Base-by-base conservation (phyloP, 305 asterid species). In the Andrographis paniculata region DNA sequence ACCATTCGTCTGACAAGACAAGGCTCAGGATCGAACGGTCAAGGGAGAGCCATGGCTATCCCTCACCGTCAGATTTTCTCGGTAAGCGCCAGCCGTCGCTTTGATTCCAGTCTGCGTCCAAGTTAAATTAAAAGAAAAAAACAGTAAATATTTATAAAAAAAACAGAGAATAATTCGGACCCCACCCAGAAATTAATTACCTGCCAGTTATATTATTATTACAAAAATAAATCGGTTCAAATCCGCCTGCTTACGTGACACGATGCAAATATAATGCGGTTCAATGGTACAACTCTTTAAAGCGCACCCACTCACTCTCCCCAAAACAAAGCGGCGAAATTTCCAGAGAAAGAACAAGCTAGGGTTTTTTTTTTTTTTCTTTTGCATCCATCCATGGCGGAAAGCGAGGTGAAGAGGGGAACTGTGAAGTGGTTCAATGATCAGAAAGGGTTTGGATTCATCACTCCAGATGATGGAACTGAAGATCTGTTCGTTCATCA, bases 401-500 rank as follows among this genome's bases (percentile, higher is more conserved):
- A 51, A 14, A 23, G 52, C 20, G 71, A 50, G 17, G 37, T 59
- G 42, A 59, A 60, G 12, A 54, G 16, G 61, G 88, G 88, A 5
- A 28, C 53, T 0, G 88, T 79, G 1, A 79, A 79, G 62, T 79
- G 88, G 88, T 79, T 79, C 44, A 68, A 61, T 13, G 84, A 76
- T 12, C 79, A 73, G 13, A 79, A 73, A 53, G 88, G 88, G 0
- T 79, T 62, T 18, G 88, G 88, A 3, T 79, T 79, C 60, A 69
- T 79, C 18, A 73, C 84, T 6, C 88, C 88, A 0, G 77, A 70
- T 2, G 84, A 73, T 36, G 82, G 79, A 1, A 61, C 72, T 17
- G 79, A 73, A 11, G 89, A 79, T 66, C 75, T 76, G 20, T 79
- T 79, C 38, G 89, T 79, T 7, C 89, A 76, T 14, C 84, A 76